Evolutionary conservation across 306 rosid species (phyloP).

Genomic region (Alnus glutinosa): DNA sequence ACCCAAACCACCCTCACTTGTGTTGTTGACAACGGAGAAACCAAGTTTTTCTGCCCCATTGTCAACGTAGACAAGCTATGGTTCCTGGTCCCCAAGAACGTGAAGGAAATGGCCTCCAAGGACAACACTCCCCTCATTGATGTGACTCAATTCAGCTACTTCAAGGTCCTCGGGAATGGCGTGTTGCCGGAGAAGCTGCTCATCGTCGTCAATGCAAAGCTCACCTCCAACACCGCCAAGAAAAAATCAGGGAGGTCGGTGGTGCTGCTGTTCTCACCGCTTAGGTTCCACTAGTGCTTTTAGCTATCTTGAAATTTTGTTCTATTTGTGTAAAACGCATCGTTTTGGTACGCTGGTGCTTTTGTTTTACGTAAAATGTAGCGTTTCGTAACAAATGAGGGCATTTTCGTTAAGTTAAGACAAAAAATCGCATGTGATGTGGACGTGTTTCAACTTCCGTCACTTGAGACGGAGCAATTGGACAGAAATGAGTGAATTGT

Average conservation of each 20-base stretch:
- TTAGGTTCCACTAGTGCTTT: conserved; percentile 42
- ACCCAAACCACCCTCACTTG: no score
- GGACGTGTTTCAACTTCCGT: no score
- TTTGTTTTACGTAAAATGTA: no score
- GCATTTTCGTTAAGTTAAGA: no score
- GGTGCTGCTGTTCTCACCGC: conserved; percentile 85
- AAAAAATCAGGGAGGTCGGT: conserved; percentile 90
- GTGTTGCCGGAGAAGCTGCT: conserved; percentile 57
- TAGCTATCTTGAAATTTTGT: conserved; percentile 7
- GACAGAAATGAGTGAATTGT: no score
- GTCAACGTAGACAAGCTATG: conserved; percentile 81
- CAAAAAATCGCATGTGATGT: no score
- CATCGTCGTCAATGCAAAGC: conserved; percentile 78
- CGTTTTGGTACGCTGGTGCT: no score
- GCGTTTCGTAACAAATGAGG: no score
- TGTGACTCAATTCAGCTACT: conserved; percentile 64
- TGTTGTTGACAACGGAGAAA: no score
- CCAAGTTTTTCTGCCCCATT: conserved; percentile 67
- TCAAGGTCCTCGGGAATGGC: conserved; percentile 81
- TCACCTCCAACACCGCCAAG: conserved; percentile 70
- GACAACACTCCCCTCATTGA: conserved; percentile 61
- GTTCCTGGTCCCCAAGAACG: conserved; percentile 68
- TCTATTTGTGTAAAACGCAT: not conserved
- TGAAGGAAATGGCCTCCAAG: conserved; percentile 68
- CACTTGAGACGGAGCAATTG: no score